Percentiles rank a stretch among this genome's conserved stretches.
phyloP scores from a whole-genome alignment of 345 rosid species.

The Ceriops zippeliana region DNA sequence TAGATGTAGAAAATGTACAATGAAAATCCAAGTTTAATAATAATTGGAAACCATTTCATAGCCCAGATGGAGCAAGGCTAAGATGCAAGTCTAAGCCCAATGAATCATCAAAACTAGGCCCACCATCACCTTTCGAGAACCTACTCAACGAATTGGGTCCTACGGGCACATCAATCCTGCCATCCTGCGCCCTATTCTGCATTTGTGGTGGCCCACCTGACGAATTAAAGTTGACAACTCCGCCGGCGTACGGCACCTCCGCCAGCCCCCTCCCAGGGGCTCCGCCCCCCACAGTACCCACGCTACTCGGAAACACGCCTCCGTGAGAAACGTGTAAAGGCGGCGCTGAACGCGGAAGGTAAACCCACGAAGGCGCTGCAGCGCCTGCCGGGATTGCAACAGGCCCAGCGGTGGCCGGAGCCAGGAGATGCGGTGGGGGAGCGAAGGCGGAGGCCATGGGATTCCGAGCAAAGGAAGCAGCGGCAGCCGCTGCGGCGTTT shows the following conservation, averaged over 20 bases:
- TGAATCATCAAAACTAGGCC: slow-evolving; percentile 53
- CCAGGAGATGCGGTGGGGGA: slow-evolving; percentile 51
- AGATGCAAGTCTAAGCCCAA: slow-evolving; percentile 76
- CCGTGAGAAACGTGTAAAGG: slow-evolving; percentile 79
- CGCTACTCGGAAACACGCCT: slow-evolving; percentile 15
- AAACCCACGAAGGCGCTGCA: slow-evolving; percentile 66
- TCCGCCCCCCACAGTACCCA: slow-evolving; percentile 21
- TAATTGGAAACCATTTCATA: slow-evolving; percentile 20
- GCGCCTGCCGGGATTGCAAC: slow-evolving; percentile 37
- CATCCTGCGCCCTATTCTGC: slow-evolving; percentile 21
- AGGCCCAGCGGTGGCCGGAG: slow-evolving; percentile 39
- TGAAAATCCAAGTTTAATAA: slow-evolving; percentile 6
- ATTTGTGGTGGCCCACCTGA: slow-evolving; percentile 12
- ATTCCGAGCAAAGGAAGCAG: slow-evolving; percentile 45
- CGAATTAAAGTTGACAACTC: slow-evolving; percentile 28
- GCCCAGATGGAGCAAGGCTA: slow-evolving; percentile 74
- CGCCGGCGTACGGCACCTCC: slow-evolving; percentile 43
- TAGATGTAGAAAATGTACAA: slow-evolving; percentile 49
- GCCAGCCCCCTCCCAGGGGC: slow-evolving; percentile 30
- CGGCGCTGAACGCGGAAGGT: slow-evolving; percentile 65
- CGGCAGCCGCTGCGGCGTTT: slow-evolving; percentile 33
- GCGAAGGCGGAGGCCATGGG: slow-evolving; percentile 56
- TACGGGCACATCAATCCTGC: slow-evolving; percentile 13
- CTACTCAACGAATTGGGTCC: slow-evolving; percentile 52
- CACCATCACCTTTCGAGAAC: slow-evolving; percentile 61